Evolutionary conservation across 2,329 filamentous ascomycete genomes (phyloP), one percentile per base, ranked within the genome.

Genomic region (Monilinia fructicola): DNA sequence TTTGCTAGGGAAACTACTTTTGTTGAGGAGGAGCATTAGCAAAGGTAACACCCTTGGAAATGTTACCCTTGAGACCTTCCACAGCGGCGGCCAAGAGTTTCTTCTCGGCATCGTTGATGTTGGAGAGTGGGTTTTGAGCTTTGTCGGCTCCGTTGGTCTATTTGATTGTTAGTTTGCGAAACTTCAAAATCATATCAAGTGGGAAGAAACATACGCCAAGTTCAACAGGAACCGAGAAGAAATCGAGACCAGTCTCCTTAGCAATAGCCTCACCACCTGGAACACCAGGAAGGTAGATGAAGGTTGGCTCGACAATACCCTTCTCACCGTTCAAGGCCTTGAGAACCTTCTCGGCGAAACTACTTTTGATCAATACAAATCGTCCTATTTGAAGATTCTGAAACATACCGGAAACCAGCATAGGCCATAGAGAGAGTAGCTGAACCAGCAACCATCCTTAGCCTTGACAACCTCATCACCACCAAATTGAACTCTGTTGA

Each of bases 351-450:
- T 98, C 93, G 74, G 95, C 92, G 77, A 98, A 98, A 76, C 93
- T 93, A 67, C 23, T 54, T 48, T 31, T 46, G 58, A 59, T 73
- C 59, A 74, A 68, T 56, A 42, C 46, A 42, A 35, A 31, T 31
- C 14, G 6, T 46, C 21, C 42, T 21, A n/a, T 2, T 14, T 18
- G 31, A 0, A 1, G 1, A 38, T 5, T 14, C 38, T 28, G 4
- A 21, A 52, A 67, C 84, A 72, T 81, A 93, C 90, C 92, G 90
- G 87, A 89, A 98, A 73, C 95, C 95, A 73, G 95, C 95, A 78
- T 93, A 96, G 98, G 94, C 94, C 94, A 99, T 99, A 84, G 93
- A 97, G 75, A 98, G 91, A 71, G 94, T 98, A 79, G 94, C 94
- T 74, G 93, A 97, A 76, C 94, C 94, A 77, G 93, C 93, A 81